These are phyloP conservation scores for sweet orange (Citrus sinensis) DNA, from an alignment of 345 rosid genomes.

Conservation along the genomic window DNA sequence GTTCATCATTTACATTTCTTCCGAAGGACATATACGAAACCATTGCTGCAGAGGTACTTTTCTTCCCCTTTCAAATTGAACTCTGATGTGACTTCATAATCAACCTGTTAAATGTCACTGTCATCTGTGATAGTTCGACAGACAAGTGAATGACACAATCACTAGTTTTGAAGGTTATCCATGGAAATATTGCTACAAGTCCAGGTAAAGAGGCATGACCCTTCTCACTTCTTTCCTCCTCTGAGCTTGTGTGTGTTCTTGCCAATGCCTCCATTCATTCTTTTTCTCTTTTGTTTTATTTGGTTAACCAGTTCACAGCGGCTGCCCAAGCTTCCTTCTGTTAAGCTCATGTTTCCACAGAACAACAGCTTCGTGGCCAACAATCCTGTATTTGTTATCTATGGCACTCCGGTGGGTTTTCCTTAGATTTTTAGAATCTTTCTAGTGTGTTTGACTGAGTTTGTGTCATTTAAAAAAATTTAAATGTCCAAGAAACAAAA, in stretches of 20 bases:
- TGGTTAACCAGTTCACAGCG: constrained; percentile 40
- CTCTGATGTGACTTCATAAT: not conserved
- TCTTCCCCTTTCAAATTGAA: not conserved
- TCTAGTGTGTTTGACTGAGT: not conserved
- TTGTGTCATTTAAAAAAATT: not conserved
- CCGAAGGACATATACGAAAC: constrained; percentile 49
- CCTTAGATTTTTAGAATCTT: not conserved
- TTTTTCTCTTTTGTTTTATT: not conserved
- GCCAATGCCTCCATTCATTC: not conserved
- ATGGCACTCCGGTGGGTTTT: constrained; percentile 57
- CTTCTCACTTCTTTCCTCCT: not conserved
- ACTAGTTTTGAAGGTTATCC: constrained; percentile 45
- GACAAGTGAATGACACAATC: constrained; percentile 50
- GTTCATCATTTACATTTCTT: constrained; percentile 83
- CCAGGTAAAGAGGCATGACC: constrained; percentile 47
- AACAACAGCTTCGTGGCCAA: constrained; percentile 72
- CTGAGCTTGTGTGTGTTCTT: not conserved
- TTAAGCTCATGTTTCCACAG: constrained; percentile 58
- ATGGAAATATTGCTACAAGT: constrained; percentile 75
- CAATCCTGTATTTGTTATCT: constrained; percentile 61
- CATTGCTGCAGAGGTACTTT: constrained; percentile 57
- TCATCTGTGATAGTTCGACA: constrained; percentile 49
- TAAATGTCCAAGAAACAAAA: not conserved
- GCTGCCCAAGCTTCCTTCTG: constrained; percentile 53
- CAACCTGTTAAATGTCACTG: constrained; percentile 10